Evolutionary conservation across 306 rosid genomes (phyloP).

Genomic region (Cyclanthera cordifolia): DNA sequence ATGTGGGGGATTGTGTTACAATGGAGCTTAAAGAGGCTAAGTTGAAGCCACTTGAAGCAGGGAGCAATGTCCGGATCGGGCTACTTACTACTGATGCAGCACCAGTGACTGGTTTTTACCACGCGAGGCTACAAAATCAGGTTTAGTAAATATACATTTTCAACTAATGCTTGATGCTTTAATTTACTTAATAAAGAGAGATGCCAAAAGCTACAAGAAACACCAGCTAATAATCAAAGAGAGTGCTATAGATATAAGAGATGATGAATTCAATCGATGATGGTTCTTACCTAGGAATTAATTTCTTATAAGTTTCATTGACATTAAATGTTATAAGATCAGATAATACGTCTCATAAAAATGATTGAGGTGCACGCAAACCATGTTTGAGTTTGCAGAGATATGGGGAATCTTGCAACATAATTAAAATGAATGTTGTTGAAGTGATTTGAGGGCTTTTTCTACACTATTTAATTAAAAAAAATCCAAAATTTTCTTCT

Average conservation of each 20-base stretch:
- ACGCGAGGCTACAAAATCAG: constrained; percentile 64
- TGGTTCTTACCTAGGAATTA: too few relatives aligned
- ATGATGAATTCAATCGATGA: too few relatives aligned
- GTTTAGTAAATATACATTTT: constrained; percentile 17
- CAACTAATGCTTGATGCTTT: neutral
- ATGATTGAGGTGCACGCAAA: too few relatives aligned
- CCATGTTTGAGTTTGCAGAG: neutral
- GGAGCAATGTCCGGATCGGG: constrained; percentile 53
- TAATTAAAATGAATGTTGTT: neutral
- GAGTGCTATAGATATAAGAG: too few relatives aligned
- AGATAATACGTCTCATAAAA: too few relatives aligned
- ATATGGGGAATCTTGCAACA: neutral
- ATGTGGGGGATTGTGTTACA: constrained; percentile 65
- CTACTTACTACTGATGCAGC: constrained; percentile 49
- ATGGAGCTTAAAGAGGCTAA: constrained; percentile 77
- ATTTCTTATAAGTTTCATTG: too few relatives aligned
- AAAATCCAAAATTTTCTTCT: neutral
- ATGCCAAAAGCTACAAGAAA: neutral
- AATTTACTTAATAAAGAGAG: neutral
- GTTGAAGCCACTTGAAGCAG: constrained; percentile 68
- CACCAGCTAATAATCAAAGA: too few relatives aligned
- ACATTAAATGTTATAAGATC: too few relatives aligned
- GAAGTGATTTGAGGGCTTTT: neutral
- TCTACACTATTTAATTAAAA: neutral
- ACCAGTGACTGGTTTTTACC: constrained; percentile 46